Evolutionary conservation across 2,329 filamentous ascomycete genomes (phyloP), one percentile per base, ranked within the genome.

Genomic region (Cercospora zeina): DNA sequence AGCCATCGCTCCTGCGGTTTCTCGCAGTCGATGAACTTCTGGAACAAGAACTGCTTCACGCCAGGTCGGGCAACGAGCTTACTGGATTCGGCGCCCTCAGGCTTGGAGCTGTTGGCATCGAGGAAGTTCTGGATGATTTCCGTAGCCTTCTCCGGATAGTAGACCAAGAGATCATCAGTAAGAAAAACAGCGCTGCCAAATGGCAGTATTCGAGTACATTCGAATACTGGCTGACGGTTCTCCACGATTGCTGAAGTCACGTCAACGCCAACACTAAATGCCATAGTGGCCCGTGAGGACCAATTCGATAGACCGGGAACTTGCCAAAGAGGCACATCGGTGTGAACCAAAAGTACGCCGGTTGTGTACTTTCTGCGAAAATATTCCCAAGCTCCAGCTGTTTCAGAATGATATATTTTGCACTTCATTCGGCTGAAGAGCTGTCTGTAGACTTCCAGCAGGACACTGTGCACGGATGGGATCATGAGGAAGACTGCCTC

Each of bases 111-210:
- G 30, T 74, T 69, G 39, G 72, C 73, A 5, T 68, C 63, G 30
- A 74, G 62, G 62, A 77, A 77, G 0, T 67, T 62, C n/a, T 75
- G 62, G 8, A 80, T 66, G 11, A 80, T 74, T 7, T 70, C 58
- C 2, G 75, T 64, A 0, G 77, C 77, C 30, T 74, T 65, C 51
- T 70, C 68, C 4, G 78, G 78, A 50, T 74, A 65, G 47, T 75
- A 63, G n/a, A 72, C 66, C 47, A 80, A 77, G 1, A 79, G 71
- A 30, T 80, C 76, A 39, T 80, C 78, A 1, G 78, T 79, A 14
- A 80, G 76, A 65, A 78, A 77, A 10, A 76, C 73, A 5, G 77
- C 71, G 6, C 70, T 71, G 5, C 78, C 78, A 24, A 69, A 65
- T 0, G 77, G 75, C 49, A 80, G 79, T 63, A 74, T 53, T 61